Evolutionary conservation across 139 green algal species (phyloP), one percentile per base, ranked within the genome.

Genomic region (Haematococcus lacustris): DNA sequence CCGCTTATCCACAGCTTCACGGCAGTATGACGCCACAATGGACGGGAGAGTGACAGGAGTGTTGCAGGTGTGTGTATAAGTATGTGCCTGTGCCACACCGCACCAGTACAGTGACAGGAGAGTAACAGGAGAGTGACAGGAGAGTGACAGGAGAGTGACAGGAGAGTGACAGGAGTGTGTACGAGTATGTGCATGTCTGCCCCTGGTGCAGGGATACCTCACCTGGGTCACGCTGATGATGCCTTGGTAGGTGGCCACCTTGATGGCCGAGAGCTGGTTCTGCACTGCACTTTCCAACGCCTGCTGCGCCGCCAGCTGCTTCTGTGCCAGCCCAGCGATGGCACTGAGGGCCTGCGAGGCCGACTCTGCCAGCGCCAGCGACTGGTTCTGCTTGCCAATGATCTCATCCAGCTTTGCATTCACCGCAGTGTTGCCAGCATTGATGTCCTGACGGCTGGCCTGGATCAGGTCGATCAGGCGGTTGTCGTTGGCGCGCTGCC

Each of bases 401-500:
- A 90, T 91, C 74, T 81, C 75, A 43, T 87, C 76, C 50, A 92
- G 81, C 73, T 88, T 79, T 51, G 51, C 41, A 51, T 85, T 80
- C 3, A 90, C 77, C 0, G 65, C 50, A 6, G 73, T 38, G 77
- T 91, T 84, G 23, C 82, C 82, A 1, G 74, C 39, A 28, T 68
- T n/a, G 47, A 92, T 93, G 61, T 90, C 79, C 6, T 75, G 66
- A 3, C 83, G 79, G 13, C 81, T 80, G 25, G 73, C 85, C 78
- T 76, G 74, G 70, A 94, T 94, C 3, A 92, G 71, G 13, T 87
- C 73, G 51, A 88, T 53, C 50, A 92, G 72, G 0, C 43, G 78
- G 32, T 85, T 87, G 74, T 90, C 85, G 26, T 77, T 76, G 34
- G 80, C 84, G 5, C 86, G 75, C 2, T 74, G 74, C 63, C 83